Percentiles rank a stretch among this genome's conserved stretches.
phyloP scores from a whole-genome alignment of 208 protist genomes.

The Leishmania tarentolae region DNA sequence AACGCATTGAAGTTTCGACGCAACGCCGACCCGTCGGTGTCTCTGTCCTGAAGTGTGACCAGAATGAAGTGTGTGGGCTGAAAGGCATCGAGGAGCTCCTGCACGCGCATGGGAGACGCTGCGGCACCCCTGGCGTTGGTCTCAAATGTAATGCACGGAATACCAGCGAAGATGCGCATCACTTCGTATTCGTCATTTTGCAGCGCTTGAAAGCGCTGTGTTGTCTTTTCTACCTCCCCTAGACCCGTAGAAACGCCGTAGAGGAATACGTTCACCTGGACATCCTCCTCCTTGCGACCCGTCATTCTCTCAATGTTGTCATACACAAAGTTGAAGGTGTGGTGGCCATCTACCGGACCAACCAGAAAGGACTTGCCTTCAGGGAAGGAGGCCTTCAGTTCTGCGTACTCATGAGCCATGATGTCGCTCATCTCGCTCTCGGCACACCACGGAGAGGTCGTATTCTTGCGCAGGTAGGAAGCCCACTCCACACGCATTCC shows the following conservation, averaged over 20 bases:
- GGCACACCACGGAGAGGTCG: slow-evolving; percentile 61
- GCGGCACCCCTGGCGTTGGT: slow-evolving; percentile 56
- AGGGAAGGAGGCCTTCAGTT: slow-evolving; percentile 80
- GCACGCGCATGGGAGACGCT: slow-evolving; percentile 34
- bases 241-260: slow-evolving; percentile 48
- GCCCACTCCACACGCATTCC: slow-evolving; percentile 72
- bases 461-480: slow-evolving; percentile 85
- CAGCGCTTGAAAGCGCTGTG: slow-evolving; percentile 41
- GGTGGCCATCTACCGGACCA: slow-evolving; percentile 84
- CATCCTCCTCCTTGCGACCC: slow-evolving; percentile 49
- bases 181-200: slow-evolving; percentile 64
- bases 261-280: slow-evolving; percentile 83
- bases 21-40: slow-evolving; percentile 27
- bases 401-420: slow-evolving; percentile 89
- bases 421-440: slow-evolving; percentile 71
- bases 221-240: slow-evolving; percentile 21
- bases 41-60: slow-evolving; percentile 67
- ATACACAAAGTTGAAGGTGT: slow-evolving; percentile 90
- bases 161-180: slow-evolving; percentile 48
- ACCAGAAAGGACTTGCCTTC: slow-evolving; percentile 75
- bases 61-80: slow-evolving; percentile 68
- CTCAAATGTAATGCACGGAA: slow-evolving; percentile 71
- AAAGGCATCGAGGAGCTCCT: slow-evolving; percentile 51
- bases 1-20: slow-evolving; percentile 46
- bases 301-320: slow-evolving; percentile 55